Evolutionary conservation across 2,329 filamentous ascomycete genomes (phyloP).

Genomic region (Colletotrichum scovillei): DNA sequence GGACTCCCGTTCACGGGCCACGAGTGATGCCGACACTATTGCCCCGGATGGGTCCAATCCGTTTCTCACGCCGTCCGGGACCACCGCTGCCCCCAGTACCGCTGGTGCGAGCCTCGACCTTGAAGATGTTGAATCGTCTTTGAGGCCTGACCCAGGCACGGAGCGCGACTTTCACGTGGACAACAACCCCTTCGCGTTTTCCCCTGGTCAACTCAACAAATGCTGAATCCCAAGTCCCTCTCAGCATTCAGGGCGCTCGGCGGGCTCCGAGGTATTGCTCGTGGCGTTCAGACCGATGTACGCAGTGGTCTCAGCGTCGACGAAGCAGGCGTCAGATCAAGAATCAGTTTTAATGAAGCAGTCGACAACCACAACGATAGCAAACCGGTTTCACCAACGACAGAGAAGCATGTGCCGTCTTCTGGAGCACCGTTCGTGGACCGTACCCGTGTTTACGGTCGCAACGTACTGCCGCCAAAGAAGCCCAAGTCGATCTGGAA

Average conservation of each 20-base stretch:
- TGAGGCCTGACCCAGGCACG: constrained; percentile 76
- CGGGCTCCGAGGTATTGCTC: constrained; percentile 75
- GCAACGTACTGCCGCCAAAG: constrained; percentile 38
- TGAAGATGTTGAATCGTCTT: constrained; percentile 58
- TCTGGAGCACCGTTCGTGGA: constrained; percentile 50
- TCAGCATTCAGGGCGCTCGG: constrained; percentile 79
- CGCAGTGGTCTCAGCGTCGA: constrained; percentile 75
- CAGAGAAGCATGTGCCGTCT: not conserved
- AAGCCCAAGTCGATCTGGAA: constrained; percentile 21
- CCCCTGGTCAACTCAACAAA: constrained; percentile 79
- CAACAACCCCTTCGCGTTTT: constrained; percentile 81
- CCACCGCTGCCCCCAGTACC: constrained; percentile 27
- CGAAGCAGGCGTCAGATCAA: constrained; percentile 70
- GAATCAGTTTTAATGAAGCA: constrained; percentile 76
- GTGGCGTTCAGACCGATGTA: constrained; percentile 73
- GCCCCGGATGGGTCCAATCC: constrained; percentile 34
- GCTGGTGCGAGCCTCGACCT: constrained; percentile 28
- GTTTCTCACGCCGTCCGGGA: constrained; percentile 39
- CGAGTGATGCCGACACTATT: constrained; percentile 34
- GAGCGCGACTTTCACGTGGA: constrained; percentile 75
- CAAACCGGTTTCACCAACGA: not conserved
- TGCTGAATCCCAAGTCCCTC: constrained; percentile 78
- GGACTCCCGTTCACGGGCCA: constrained; percentile 25
- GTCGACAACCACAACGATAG: constrained; percentile 45
- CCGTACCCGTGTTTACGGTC: constrained; percentile 66